A percentile compares a stretch with the other conserved stretches of the same genome.
Conservation (phyloP, 371 early-diverging fungal genomes). For the Dinochytrium kinnereticum region DNA sequence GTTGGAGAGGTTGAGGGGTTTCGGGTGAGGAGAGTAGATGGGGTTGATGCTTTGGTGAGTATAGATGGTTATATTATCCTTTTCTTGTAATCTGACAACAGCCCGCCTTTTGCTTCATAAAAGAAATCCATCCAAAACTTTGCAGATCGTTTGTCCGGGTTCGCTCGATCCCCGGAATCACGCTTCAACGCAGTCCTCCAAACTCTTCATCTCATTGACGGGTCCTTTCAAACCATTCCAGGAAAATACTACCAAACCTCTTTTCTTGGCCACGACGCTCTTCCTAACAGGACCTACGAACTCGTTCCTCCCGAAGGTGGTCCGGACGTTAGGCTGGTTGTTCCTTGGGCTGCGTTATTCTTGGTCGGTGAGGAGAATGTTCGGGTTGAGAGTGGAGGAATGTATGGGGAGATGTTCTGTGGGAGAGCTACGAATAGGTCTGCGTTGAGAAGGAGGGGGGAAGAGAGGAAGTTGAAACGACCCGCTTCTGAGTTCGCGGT, state of each 20-base stretch:
- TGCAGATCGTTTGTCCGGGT: background rate
- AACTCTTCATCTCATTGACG: background rate
- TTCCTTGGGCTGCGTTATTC: background rate
- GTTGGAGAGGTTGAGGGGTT: background rate
- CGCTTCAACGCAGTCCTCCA: background rate
- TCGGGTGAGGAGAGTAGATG: background rate
- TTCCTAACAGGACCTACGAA: background rate
- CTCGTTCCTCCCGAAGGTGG: background rate
- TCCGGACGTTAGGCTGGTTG: background rate
- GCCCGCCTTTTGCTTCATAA: too few relatives aligned
- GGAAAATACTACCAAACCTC: background rate
- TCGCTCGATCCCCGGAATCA: background rate
- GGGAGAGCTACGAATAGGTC: background rate
- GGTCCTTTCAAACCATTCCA: background rate
- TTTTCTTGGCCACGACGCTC: slow-evolving; percentile 6
- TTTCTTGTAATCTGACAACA: background rate
- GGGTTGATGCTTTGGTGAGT: background rate
- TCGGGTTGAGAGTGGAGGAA: background rate
- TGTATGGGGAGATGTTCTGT: background rate
- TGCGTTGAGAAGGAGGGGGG: background rate
- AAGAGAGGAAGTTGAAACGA: background rate
- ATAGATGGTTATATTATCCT: background rate
- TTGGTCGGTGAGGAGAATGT: background rate
- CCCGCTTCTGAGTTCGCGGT: background rate
- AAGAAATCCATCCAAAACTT: background rate